phyloP scores from a whole-genome alignment of 2,329 filamentous ascomycete genomes.

The Karstenula rhodostoma region DNA sequence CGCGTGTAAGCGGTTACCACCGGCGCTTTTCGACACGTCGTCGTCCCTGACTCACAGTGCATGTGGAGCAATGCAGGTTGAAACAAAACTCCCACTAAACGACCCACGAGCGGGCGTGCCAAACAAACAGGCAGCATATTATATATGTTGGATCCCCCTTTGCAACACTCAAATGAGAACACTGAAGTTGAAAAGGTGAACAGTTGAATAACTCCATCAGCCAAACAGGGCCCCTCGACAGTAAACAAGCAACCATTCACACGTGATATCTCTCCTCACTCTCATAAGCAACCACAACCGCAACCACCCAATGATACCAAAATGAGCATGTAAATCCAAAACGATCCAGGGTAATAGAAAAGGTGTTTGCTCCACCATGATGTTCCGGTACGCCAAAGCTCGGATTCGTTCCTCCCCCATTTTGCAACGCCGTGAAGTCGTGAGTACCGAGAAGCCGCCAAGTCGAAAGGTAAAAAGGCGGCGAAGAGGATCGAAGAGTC shows the following conservation, averaged over 20 bases:
- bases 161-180: not conserved
- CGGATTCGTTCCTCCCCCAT: slow-evolving; percentile 9
- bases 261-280: not conserved
- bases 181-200: not conserved
- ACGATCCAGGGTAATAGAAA: slow-evolving; percentile 5
- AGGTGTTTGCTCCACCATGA: slow-evolving; percentile 7
- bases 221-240: not conserved
- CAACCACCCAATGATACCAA: not conserved
- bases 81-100: not conserved
- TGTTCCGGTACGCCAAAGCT: slow-evolving; percentile 9
- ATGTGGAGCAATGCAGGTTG: not conserved
- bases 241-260: not conserved
- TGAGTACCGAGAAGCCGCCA: slow-evolving; percentile 6
- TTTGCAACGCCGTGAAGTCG: slow-evolving; percentile 18
- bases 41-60: not conserved
- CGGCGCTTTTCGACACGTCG: not conserved
- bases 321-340: slow-evolving; percentile 4
- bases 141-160: not conserved
- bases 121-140: not conserved
- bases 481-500: slow-evolving; percentile 1
- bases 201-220: not conserved
- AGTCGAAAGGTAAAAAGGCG: slow-evolving; percentile 10
- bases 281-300: not conserved
- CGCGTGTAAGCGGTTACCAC: not conserved
- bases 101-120: not conserved